Conservation (phyloP, 1,284 basidiomycete species). For the Ceratobasidium sp. region DNA sequence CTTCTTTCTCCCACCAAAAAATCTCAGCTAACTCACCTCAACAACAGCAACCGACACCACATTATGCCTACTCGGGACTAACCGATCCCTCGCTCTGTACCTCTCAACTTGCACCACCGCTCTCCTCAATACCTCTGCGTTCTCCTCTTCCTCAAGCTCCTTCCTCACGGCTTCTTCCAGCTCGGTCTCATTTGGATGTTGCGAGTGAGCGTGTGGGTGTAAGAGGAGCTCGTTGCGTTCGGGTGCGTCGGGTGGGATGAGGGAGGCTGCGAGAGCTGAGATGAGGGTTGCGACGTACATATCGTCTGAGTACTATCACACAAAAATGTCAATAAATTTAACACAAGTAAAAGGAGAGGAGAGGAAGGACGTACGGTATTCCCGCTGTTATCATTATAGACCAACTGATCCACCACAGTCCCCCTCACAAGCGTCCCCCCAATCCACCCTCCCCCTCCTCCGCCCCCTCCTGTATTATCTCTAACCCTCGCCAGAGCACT, state of each 20-base stretch:
- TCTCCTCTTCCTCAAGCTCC: constrained; percentile 65
- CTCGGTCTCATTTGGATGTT: constrained; percentile 52
- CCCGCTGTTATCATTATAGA: constrained; percentile 95
- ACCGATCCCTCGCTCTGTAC: constrained; percentile 93
- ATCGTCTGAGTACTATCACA: constrained; percentile 84
- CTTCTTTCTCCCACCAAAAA: constrained; percentile 29
- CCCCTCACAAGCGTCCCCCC: constrained; percentile 90
- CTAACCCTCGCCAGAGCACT: constrained; percentile 87
- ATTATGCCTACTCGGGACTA: constrained; percentile 96
- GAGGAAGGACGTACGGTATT: constrained; percentile 74
- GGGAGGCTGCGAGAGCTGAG: constrained; percentile 82
- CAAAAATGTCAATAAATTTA: constrained; percentile 1
- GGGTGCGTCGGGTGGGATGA: constrained; percentile 78
- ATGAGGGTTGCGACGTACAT: constrained; percentile 92
- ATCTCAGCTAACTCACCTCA: constrained; percentile 65
- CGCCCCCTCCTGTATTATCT: constrained; percentile 64
- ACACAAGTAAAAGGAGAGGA: constrained; percentile 28
- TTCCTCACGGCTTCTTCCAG: constrained; percentile 28
- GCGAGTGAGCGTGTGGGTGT: constrained; percentile 72
- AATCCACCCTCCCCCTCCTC: constrained; percentile 64
- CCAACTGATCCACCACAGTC: constrained; percentile 90
- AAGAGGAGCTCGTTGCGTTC: constrained; percentile 80
- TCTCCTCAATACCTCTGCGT: constrained; percentile 75
- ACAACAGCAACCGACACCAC: constrained; percentile 91
- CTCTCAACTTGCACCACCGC: constrained; percentile 89